Conservation (phyloP, 2,329 filamentous ascomycete species). For the Aspergillus candidus region DNA sequence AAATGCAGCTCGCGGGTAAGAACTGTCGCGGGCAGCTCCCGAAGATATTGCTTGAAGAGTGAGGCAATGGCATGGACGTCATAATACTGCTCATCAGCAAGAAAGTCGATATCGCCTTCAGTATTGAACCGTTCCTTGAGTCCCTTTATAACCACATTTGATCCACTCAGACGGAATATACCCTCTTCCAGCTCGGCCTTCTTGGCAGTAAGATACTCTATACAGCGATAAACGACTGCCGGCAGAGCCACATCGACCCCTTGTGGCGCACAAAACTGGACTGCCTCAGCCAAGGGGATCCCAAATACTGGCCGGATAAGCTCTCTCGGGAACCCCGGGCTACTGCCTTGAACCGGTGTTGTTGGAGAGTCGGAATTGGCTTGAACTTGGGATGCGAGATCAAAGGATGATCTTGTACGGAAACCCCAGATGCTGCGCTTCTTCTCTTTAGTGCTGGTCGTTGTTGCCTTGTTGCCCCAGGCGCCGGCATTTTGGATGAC, state of each 20-base stretch:
- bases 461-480: slow-evolving; percentile 69
- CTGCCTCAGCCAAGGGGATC: slow-evolving; percentile 76
- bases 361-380: slow-evolving; percentile 30
- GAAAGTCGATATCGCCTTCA: slow-evolving; percentile 83
- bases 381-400: slow-evolving; percentile 41
- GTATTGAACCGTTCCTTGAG: slow-evolving; percentile 88
- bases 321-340: slow-evolving; percentile 44
- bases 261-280: slow-evolving; percentile 66
- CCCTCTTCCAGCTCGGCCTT: slow-evolving; percentile 81
- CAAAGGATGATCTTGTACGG: slow-evolving; percentile 65
- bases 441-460: slow-evolving; percentile 66
- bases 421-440: slow-evolving; percentile 67
- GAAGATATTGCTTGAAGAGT: slow-evolving; percentile 85
- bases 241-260: slow-evolving; percentile 73
- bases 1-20: slow-evolving; percentile 84
- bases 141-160: slow-evolving; percentile 85
- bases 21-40: slow-evolving; percentile 86
- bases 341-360: slow-evolving; percentile 47
- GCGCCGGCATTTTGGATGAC: slow-evolving; percentile 75
- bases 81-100: slow-evolving; percentile 73
- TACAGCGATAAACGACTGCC: slow-evolving; percentile 88
- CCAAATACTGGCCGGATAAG: slow-evolving; percentile 73
- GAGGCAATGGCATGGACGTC: slow-evolving; percentile 96
- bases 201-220: slow-evolving; percentile 83
- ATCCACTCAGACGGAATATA: slow-evolving; percentile 95